These are phyloP conservation scores for Phialocephala subalpina DNA, from an alignment of 2,329 filamentous ascomycete genomes.

Conservation along the genomic window DNA sequence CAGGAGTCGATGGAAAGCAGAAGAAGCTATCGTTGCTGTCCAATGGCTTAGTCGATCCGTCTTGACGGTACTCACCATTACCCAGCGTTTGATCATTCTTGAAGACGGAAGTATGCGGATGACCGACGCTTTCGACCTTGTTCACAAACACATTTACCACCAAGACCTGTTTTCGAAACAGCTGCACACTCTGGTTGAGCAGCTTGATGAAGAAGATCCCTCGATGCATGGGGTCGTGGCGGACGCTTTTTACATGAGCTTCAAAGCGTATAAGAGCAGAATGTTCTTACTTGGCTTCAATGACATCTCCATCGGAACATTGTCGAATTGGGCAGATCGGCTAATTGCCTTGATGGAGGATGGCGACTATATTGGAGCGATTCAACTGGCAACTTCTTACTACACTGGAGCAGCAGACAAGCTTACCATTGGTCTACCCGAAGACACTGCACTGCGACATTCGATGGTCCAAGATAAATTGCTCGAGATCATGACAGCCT, in stretches of 20 bases:
- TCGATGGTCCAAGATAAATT: conserved; percentile 87
- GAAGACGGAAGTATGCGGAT: conserved; percentile 90
- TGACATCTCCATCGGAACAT: conserved; percentile 86
- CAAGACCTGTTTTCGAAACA: conserved; percentile 89
- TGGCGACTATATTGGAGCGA: conserved; percentile 94
- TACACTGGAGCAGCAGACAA: conserved; percentile 93
- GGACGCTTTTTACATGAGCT: conserved; percentile 98
- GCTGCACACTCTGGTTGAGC: conserved; percentile 84
- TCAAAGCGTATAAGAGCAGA: conserved; percentile 92
- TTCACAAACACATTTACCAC: conserved; percentile 93
- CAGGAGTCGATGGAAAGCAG: conserved; percentile 88
- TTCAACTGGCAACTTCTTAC: conserved; percentile 89
- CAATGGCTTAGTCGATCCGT: conserved; percentile 98
- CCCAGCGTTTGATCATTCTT: conserved; percentile 89
- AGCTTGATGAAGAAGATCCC: conserved; percentile 84
- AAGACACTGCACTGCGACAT: conserved; percentile 79
- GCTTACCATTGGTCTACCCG: conserved; percentile 90
- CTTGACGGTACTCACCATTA: conserved; percentile 89
- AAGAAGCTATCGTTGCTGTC: conserved; percentile 94
- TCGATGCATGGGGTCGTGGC: conserved; percentile 96
- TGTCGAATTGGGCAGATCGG: conserved; percentile 97
- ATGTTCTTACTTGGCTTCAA: conserved; percentile 94
- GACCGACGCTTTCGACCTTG: conserved; percentile 92
- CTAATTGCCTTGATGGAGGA: conserved; percentile 94
- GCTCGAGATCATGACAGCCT: conserved; percentile 92